Evolutionary conservation across 108 stramenopile genomes (phyloP).

Genomic region (Cyclostephanos invisitatus): DNA sequence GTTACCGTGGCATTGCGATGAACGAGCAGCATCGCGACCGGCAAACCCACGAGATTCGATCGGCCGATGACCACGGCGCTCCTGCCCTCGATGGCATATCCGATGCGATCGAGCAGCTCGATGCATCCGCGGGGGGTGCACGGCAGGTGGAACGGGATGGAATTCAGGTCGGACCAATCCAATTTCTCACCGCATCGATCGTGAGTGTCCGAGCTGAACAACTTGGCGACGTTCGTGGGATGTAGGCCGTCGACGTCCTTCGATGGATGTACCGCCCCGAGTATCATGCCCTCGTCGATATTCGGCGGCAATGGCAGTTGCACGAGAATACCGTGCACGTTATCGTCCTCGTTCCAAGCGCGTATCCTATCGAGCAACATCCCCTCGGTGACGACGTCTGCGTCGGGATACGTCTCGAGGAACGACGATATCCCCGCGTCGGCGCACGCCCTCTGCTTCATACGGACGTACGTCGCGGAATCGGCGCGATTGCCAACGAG

Average conservation of each 20-base stretch:
- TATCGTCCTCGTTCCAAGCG: slow-evolving; percentile 74
- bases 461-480: slow-evolving; percentile 95
- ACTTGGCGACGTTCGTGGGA: slow-evolving; percentile 85
- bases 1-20: slow-evolving; percentile 94
- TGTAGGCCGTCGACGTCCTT: slow-evolving; percentile 99
- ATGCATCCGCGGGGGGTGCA: slow-evolving; percentile 94
- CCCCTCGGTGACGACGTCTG: slow-evolving; percentile 77
- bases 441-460: slow-evolving; percentile 97
- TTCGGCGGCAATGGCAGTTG: slow-evolving; percentile 95
- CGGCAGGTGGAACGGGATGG: slow-evolving; percentile 75
- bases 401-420: slow-evolving; percentile 75
- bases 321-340: slow-evolving; percentile 96
- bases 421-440: slow-evolving; percentile 83
- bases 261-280: slow-evolving; percentile 63
- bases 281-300: slow-evolving; percentile 80
- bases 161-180: slow-evolving; percentile 59
- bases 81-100: slow-evolving; percentile 83
- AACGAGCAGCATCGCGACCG: slow-evolving; percentile 89
- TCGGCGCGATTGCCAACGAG: slow-evolving; percentile 91
- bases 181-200: slow-evolving; percentile 33
- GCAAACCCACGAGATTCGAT: slow-evolving; percentile 89
- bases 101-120: slow-evolving; percentile 91
- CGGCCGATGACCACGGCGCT: slow-evolving; percentile 96
- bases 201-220: slow-evolving; percentile 65
- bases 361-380: slow-evolving; percentile 71